phyloP scores from a whole-genome alignment of 2,329 filamentous ascomycete genomes.

The Coleophoma cylindrospora region DNA sequence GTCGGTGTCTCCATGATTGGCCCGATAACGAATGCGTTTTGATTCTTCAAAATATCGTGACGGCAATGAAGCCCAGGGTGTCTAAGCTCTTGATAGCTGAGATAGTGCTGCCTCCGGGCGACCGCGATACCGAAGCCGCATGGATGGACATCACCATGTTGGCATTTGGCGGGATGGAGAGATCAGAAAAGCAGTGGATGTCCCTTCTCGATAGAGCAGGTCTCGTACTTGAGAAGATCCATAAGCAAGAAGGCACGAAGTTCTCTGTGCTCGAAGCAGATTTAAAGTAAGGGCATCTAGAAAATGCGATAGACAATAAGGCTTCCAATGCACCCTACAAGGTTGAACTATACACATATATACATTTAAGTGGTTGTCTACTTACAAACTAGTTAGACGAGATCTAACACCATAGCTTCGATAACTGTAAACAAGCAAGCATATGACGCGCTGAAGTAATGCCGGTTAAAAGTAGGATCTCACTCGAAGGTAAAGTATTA shows the following conservation, averaged over 20 bases:
- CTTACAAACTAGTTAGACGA: no score
- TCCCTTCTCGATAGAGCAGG: constrained; percentile 4
- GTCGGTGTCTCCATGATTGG: constrained; percentile 35
- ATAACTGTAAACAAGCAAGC: no score
- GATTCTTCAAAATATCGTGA: constrained; percentile 27
- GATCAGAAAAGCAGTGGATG: constrained; percentile 7
- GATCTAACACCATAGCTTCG: no score
- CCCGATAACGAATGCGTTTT: constrained; percentile 23
- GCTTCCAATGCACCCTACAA: no score
- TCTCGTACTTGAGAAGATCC: not conserved
- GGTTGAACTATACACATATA: no score
- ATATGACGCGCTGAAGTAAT: no score
- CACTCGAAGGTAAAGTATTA: no score
- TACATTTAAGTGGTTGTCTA: no score
- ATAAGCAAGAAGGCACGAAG: not conserved
- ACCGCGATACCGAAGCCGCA: constrained; percentile 2
- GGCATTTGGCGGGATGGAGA: constrained; percentile 7
- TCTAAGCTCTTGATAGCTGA: constrained; percentile 24
- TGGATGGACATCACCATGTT: constrained; percentile 10
- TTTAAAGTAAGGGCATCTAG: no score
- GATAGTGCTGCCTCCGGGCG: constrained; percentile 15
- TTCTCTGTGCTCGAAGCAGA: not conserved
- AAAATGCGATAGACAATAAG: no score
- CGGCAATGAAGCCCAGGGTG: constrained; percentile 22
- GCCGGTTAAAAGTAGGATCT: no score